These are phyloP conservation scores for Solanum chilense DNA, from an alignment of 257 asterid species.

Conservation along the genomic window DNA sequence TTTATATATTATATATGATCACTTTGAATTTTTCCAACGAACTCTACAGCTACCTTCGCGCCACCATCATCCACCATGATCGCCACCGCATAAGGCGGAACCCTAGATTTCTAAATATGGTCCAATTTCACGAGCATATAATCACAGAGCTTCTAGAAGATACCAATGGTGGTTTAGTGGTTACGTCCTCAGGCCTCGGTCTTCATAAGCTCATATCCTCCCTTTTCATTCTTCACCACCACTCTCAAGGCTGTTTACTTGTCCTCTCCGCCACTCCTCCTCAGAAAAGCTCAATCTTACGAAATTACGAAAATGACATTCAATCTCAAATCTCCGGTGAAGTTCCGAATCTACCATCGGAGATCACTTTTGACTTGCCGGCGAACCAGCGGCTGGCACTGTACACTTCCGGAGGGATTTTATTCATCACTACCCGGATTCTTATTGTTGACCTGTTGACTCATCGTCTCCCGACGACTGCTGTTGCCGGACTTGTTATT, in stretches of 20 bases:
- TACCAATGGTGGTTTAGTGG: conserved; percentile 66
- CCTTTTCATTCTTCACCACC: conserved; percentile 74
- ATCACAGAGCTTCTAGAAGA: conserved; percentile 77
- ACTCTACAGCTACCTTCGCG: conserved; percentile 3
- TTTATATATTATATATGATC: background rate
- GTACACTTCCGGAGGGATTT: conserved; percentile 65
- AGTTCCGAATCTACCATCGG: conserved; percentile 19
- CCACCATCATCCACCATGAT: background rate
- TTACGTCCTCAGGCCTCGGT: conserved; percentile 78
- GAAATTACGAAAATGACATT: conserved; percentile 4
- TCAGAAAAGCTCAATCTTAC: conserved; percentile 39
- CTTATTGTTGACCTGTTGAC: conserved; percentile 87
- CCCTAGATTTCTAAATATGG: conserved; percentile 26
- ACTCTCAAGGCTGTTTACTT: conserved; percentile 68
- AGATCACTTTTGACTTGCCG: conserved; percentile 74
- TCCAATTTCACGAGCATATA: conserved; percentile 74
- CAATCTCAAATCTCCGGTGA: background rate
- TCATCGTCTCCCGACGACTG: conserved; percentile 52
- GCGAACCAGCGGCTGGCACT: conserved; percentile 57
- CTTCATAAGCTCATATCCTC: conserved; percentile 65
- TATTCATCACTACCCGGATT: conserved; percentile 74
- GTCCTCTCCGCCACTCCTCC: conserved; percentile 72
- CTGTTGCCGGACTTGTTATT: conserved; percentile 64
- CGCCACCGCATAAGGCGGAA: background rate
- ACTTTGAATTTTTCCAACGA: background rate